Percentiles rank a stretch among this genome's conserved stretches.
Evolutionary conservation across 2,329 filamentous ascomycete species (phyloP).

Genomic region (Exserohilum turcica): DNA sequence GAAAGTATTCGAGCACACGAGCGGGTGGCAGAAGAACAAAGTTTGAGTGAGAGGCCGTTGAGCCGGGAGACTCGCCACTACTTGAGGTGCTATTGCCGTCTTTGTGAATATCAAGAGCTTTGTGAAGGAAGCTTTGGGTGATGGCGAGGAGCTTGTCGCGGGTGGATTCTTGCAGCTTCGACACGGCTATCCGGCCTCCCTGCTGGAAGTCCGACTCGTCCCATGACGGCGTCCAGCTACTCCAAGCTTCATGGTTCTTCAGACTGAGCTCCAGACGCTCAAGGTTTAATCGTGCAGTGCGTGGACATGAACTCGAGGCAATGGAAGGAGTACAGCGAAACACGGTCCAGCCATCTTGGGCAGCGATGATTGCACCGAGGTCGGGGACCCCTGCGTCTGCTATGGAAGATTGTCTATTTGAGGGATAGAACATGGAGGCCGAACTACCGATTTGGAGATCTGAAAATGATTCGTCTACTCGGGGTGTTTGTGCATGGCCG

Average conservation of each 20-base stretch:
- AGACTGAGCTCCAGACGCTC: slow-evolving; percentile 58
- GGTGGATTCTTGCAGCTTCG: slow-evolving; percentile 59
- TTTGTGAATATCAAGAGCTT: slow-evolving; percentile 70
- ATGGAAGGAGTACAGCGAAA: slow-evolving; percentile 59
- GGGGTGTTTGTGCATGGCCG: slow-evolving; percentile 52
- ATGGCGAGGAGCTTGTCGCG: slow-evolving; percentile 74
- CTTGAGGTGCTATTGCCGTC: slow-evolving; percentile 53
- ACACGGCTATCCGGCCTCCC: slow-evolving; percentile 54
- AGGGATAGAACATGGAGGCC: slow-evolving; percentile 49
- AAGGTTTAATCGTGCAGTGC: slow-evolving; percentile 57
- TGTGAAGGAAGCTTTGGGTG: slow-evolving; percentile 71
- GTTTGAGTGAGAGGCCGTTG: slow-evolving; percentile 58
- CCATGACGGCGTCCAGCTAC: slow-evolving; percentile 57
- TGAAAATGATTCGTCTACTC: slow-evolving; percentile 54
- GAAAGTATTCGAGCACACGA: slow-evolving; percentile 69
- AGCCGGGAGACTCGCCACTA: slow-evolving; percentile 53
- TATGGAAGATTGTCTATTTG: slow-evolving; percentile 50
- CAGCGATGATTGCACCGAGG: slow-evolving; percentile 55
- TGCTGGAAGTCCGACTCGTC: slow-evolving; percentile 55
- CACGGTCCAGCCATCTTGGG: slow-evolving; percentile 59
- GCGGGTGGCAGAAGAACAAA: slow-evolving; percentile 70
- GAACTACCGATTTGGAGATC: slow-evolving; percentile 54
- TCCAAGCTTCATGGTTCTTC: slow-evolving; percentile 58
- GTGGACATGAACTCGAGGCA: slow-evolving; percentile 56
- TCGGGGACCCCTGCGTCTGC: slow-evolving; percentile 47